These are phyloP conservation scores for Lichtheimia ornata DNA, from an alignment of 371 early-diverging fungal genomes.

Conservation along the genomic window DNA sequence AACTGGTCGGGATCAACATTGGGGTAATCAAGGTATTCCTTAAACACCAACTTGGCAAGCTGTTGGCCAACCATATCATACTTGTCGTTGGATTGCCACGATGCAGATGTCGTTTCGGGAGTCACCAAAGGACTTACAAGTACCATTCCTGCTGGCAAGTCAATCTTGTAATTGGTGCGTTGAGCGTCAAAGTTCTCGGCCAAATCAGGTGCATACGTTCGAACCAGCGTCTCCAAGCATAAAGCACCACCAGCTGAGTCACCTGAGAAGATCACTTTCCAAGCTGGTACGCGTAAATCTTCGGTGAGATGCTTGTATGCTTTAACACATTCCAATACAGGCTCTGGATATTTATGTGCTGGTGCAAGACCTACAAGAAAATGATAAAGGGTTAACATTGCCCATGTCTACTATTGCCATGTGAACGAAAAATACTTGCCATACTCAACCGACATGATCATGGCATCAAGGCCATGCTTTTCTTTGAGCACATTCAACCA, in stretches of 20 bases:
- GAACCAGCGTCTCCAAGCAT: slow-evolving; percentile 29
- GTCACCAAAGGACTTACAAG: slow-evolving; percentile 36
- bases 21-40: slow-evolving; percentile 34
- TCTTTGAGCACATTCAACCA: slow-evolving; percentile 53
- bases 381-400: not conserved
- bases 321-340: slow-evolving; percentile 43
- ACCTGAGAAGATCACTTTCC: slow-evolving; percentile 37
- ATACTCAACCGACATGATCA: slow-evolving; percentile 57
- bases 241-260: slow-evolving; percentile 44
- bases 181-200: slow-evolving; percentile 21
- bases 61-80: slow-evolving; percentile 26
- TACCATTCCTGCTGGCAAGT: slow-evolving; percentile 36
- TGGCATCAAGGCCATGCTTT: slow-evolving; percentile 51
- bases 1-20: slow-evolving; percentile 25
- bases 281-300: slow-evolving; percentile 29
- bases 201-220: slow-evolving; percentile 28
- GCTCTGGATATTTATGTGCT: slow-evolving; percentile 45
- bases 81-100: slow-evolving; percentile 31
- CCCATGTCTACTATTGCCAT: no score
- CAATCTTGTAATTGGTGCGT: slow-evolving; percentile 21
- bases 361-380: slow-evolving; percentile 34
- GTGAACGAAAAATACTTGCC: slow-evolving; percentile 18
- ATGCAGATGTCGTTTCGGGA: slow-evolving; percentile 25
- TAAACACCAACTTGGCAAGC: slow-evolving; percentile 29
- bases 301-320: slow-evolving; percentile 50